Base-by-base conservation (phyloP, 1,284 basidiomycete species). In the Heterobasidion irregulare region DNA sequence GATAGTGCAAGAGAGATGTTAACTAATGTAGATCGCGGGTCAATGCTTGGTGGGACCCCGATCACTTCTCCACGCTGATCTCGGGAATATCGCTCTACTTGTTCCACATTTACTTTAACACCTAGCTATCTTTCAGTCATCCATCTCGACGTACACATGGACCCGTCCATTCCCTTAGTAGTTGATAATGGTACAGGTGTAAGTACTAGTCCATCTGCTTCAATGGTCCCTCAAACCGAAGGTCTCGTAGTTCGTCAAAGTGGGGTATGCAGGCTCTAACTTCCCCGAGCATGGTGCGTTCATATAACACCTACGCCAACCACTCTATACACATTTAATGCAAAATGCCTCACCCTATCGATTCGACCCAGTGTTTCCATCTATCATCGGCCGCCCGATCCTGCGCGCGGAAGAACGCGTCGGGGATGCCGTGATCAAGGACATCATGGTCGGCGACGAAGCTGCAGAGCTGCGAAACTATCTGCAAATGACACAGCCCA, bases 181-280 rank as follows among this genome's bases (percentile, higher is more conserved):
- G 93, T 98, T 53, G 95, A 98, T 70, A 98, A 98, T 64, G 96
- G 96, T 70, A 98, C 96, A 52, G 96, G 95, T 59, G 94, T 96
- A 73, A 70, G 91, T 72, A 60, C 2, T n/a, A 8, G 13, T 47
- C 6, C 16, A 19, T 46, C 13, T 16, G 50, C 32, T 19, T 44
- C 36, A 32, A 50, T 51, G 47, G 38, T 38, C 7, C 41, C 59
- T 56, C 57, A 44, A 13, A 55, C 51, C 58, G 35, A 33, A 50
- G 8, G 50, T 47, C 54, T 57, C 59, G 58, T 72, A 96, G 92
- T 97, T 96, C 69, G 96, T 99, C 66, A 99, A 98, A 81, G 94
- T 96, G 50, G 96, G 96, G 57, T 99, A 93, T 69, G 95, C 94
- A 57, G 97, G 94, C 59, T 94, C 92, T 64, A 97, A 99, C 78